Percentiles rank a stretch among this genome's conserved stretches.
Conservation (phyloP, 176 grass and related monocot genomes). For the Metroxylon sagu region DNA sequence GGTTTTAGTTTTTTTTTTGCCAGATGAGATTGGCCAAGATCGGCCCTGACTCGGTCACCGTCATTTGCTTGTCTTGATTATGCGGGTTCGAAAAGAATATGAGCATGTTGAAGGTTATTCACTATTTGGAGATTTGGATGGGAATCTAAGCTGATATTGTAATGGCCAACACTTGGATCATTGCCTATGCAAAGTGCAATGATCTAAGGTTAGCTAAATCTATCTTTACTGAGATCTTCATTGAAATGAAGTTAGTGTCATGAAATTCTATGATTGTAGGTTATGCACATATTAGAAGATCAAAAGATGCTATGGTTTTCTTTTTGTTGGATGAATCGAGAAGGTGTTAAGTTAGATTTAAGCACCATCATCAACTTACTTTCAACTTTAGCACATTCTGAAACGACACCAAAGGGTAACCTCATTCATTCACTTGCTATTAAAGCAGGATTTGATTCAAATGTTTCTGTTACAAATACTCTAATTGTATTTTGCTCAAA, state of each 20-base stretch:
- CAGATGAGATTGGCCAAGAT: background rate
- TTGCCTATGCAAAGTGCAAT: background rate
- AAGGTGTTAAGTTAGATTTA: background rate
- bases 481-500: background rate
- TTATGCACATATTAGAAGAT: background rate
- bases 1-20: background rate
- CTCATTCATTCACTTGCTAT: background rate
- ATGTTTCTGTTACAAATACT: conserved; percentile 5
- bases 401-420: background rate
- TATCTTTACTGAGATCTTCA: background rate
- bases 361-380: conserved; percentile 2
- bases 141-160: background rate
- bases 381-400: background rate
- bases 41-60: background rate
- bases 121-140: background rate
- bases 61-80: background rate
- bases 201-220: background rate
- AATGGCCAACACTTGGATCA: background rate
- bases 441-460: background rate
- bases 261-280: conserved; percentile 3
- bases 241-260: background rate
- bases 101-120: background rate
- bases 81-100: background rate
- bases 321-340: background rate
- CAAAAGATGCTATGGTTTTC: background rate